A percentile compares a stretch with the other conserved stretches of the same genome.
Evolutionary conservation across 768 basidiomycete species (phyloP).

Genomic region (Mycena rosella): DNA sequence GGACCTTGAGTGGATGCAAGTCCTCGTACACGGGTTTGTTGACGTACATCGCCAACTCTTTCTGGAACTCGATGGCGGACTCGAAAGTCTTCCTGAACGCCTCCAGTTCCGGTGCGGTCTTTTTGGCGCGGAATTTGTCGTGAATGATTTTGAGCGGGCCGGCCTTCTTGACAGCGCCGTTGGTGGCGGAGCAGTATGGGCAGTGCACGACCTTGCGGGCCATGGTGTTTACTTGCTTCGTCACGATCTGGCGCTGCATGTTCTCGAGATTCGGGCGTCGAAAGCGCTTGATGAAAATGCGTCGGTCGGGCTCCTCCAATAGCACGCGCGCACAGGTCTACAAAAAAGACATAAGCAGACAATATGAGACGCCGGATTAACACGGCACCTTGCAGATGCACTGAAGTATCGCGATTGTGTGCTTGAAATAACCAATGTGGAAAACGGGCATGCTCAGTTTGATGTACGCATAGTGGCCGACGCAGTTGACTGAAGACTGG

Average conservation of each 20-base stretch:
- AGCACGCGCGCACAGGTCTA: constrained; percentile 94
- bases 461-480: constrained; percentile 99
- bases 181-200: constrained; percentile 92
- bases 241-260: constrained; percentile 84
- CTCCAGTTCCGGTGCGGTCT: constrained; percentile 89
- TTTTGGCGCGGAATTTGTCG: constrained; percentile 96
- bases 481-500: constrained; percentile 91
- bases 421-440: constrained; percentile 98
- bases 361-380: background rate
- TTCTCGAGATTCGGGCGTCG: constrained; percentile 93
- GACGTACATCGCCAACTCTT: constrained; percentile 86
- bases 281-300: constrained; percentile 89
- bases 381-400: constrained; percentile 92
- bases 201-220: constrained; percentile 95
- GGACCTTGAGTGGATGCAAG: constrained; percentile 92
- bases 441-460: constrained; percentile 97
- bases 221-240: constrained; percentile 86
- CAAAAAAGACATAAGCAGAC: constrained; percentile 18
- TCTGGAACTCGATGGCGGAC: constrained; percentile 86
- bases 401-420: constrained; percentile 92
- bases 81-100: constrained; percentile 87
- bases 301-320: constrained; percentile 88
- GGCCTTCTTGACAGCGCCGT: constrained; percentile 96
- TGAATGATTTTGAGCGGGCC: constrained; percentile 97
- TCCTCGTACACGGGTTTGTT: constrained; percentile 93